Percentiles rank a stretch among this genome's conserved stretches.
phyloP scores from a whole-genome alignment of 2,329 filamentous ascomycete genomes.

The Fusarium gaditjirri region DNA sequence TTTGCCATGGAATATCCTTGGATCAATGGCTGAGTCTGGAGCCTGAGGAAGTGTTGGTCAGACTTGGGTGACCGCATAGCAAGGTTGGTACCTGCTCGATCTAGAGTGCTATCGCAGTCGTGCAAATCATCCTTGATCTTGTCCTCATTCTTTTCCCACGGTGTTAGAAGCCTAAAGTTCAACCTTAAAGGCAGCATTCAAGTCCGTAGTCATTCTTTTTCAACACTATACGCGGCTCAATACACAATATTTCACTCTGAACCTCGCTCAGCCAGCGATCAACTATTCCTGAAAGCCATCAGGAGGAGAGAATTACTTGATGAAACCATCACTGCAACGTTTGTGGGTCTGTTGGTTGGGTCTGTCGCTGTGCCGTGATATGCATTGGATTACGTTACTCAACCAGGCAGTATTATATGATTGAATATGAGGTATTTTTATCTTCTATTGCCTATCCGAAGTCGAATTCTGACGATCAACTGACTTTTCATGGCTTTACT shows the following conservation, averaged over 20 bases:
- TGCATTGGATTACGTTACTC: conserved; percentile 2
- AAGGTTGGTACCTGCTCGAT: not conserved
- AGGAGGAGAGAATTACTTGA: not conserved
- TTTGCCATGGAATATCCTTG: not conserved
- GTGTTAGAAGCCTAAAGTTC: too few relatives aligned
- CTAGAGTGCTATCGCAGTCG: rapidly evolving
- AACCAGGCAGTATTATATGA: not conserved
- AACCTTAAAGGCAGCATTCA: too few relatives aligned
- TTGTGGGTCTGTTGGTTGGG: not conserved
- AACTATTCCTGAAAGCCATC: rapidly evolving
- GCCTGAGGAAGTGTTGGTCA: not conserved
- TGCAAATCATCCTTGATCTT: too few relatives aligned
- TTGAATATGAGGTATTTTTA: not conserved
- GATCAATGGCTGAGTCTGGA: not conserved
- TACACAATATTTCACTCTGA: rapidly evolving
- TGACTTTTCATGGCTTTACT: not conserved
- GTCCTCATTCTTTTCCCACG: not conserved
- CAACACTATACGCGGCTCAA: not conserved
- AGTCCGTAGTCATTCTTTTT: too few relatives aligned
- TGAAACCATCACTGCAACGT: not conserved
- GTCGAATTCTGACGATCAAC: not conserved
- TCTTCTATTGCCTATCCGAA: not conserved
- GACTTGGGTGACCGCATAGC: not conserved
- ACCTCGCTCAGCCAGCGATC: not conserved
- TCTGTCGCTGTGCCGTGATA: not conserved